Base-by-base conservation (phyloP, 805 yeast genomes). In the Candida bentonensis region DNA sequence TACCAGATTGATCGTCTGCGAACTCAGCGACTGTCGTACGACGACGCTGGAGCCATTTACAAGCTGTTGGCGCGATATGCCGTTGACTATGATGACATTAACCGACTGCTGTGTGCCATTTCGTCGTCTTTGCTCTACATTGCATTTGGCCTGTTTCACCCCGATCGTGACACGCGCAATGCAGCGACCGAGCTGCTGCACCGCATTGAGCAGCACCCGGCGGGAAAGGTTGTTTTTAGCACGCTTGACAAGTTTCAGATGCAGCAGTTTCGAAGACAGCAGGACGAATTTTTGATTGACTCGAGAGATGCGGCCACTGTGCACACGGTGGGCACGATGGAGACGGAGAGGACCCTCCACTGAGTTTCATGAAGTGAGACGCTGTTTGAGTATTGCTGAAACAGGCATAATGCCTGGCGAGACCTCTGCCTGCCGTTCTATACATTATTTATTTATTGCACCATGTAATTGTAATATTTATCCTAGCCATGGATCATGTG, bases 61-160 rank as follows among this genome's bases (percentile, higher is more conserved):
- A 47, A 46, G 28, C 46, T 52, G 7, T 27, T 60, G 27, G 48
- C 54, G 40, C 39, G 44, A n/a, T 50, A 52, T 30, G 49, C 57
- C 34, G 41, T 44, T 23, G 58, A 52, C 43, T 49, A 51, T 25
- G 58, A 53, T 22, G 63, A 58, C 39, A 49, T 59, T 43, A 57
- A 56, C 42, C 48, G 53, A 40, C 46, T 55, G 39, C 46, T 58
- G 44, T 44, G 55, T 15, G 55, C 53, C 5, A 36, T 45, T n/a
- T 41, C 55, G 17, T 45, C 50, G 7, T 42, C 47, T 13, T n/a
- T 30, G 7, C 11, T 30, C 7, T 30, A 30, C n/a, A 17, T 30
- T 22, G 49, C 57, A 15, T 44, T 55, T 39, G 64, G 64, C 1
- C 47, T 60, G 21, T 58, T 56, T 49, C 64, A 60, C 45, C 54